phyloP scores from a whole-genome alignment of 2,329 filamentous ascomycete species.

The Cercospora sesami region DNA sequence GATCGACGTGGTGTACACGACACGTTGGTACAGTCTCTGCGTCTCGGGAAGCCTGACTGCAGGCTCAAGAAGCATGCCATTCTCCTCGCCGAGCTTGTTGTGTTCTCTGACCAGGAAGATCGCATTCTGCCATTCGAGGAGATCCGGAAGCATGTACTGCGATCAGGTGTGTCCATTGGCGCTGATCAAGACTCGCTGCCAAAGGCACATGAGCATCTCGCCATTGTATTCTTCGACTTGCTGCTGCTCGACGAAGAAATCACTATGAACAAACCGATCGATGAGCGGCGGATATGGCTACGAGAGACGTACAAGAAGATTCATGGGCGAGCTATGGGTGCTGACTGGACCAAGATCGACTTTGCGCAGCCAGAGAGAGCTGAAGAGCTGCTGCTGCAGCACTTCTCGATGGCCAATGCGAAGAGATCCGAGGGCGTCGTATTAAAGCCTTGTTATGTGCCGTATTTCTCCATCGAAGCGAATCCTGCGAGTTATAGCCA shows the following conservation, averaged over 20 bases:
- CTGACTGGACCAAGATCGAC: slow-evolving; percentile 66
- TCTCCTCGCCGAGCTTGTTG: slow-evolving; percentile 78
- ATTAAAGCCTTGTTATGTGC: slow-evolving; percentile 71
- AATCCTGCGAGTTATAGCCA: slow-evolving; percentile 24
- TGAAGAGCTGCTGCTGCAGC: slow-evolving; percentile 57
- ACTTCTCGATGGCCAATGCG: slow-evolving; percentile 68
- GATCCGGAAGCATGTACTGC: slow-evolving; percentile 74
- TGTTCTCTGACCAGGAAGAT: slow-evolving; percentile 67
- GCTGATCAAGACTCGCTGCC: slow-evolving; percentile 66
- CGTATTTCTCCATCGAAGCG: slow-evolving; percentile 62
- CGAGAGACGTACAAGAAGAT: slow-evolving; percentile 56
- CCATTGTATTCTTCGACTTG: slow-evolving; percentile 63
- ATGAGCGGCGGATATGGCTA: slow-evolving; percentile 62
- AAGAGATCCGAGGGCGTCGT: slow-evolving; percentile 75
- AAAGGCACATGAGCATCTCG: slow-evolving; percentile 57
- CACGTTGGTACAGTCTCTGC: slow-evolving; percentile 64
- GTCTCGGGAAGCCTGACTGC: slow-evolving; percentile 60
- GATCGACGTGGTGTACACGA: slow-evolving; percentile 66
- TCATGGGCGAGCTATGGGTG: slow-evolving; percentile 65
- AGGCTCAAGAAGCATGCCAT: slow-evolving; percentile 68
- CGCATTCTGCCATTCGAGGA: slow-evolving; percentile 75
- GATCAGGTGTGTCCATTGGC: slow-evolving; percentile 70
- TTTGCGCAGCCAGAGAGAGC: slow-evolving; percentile 55
- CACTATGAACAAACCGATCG: slow-evolving; percentile 56
- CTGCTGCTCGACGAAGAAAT: slow-evolving; percentile 58